Evolutionary conservation across 2,329 filamentous ascomycete species (phyloP).

Genomic region (Calycina herbarum): DNA sequence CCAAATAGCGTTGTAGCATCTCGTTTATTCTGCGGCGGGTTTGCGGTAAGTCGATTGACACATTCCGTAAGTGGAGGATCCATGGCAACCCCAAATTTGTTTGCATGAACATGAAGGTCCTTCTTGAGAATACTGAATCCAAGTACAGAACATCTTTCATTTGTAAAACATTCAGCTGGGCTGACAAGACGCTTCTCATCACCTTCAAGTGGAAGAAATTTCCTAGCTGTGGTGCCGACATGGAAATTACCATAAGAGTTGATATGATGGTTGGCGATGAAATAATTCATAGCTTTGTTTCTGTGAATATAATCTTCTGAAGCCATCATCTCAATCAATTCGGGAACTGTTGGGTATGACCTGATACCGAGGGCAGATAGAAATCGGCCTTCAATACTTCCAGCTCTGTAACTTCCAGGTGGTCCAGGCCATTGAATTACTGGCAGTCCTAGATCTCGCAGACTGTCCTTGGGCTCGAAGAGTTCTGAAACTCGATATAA

Average conservation of each 20-base stretch:
- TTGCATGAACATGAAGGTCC: slow-evolving; percentile 77
- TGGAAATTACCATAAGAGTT: slow-evolving; percentile 73
- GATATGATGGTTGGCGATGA: slow-evolving; percentile 73
- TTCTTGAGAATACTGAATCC: slow-evolving; percentile 76
- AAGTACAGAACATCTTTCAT: slow-evolving; percentile 72
- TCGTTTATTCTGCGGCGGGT: slow-evolving; percentile 65
- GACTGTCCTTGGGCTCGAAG: slow-evolving; percentile 72
- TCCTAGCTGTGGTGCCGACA: slow-evolving; percentile 52
- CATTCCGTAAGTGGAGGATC: slow-evolving; percentile 80
- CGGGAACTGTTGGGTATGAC: slow-evolving; percentile 66
- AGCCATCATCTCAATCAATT: slow-evolving; percentile 77
- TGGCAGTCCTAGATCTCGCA: slow-evolving; percentile 70
- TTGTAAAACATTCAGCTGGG: slow-evolving; percentile 79
- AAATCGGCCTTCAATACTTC: slow-evolving; percentile 72
- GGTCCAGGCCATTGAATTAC: slow-evolving; percentile 79
- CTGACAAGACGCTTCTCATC: slow-evolving; percentile 64
- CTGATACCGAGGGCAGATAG: slow-evolving; percentile 72
- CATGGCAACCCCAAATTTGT: slow-evolving; percentile 79
- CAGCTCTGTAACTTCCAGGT: slow-evolving; percentile 60
- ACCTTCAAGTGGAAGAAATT: slow-evolving; percentile 73
- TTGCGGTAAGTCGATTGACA: slow-evolving; percentile 68
- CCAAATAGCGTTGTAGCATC: slow-evolving; percentile 74
- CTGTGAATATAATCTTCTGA: slow-evolving; percentile 59
- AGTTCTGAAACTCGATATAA: slow-evolving; percentile 76
- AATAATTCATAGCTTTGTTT: slow-evolving; percentile 75